phyloP scores from a whole-genome alignment of 345 rosid genomes.

The Syzygium oleosum region DNA sequence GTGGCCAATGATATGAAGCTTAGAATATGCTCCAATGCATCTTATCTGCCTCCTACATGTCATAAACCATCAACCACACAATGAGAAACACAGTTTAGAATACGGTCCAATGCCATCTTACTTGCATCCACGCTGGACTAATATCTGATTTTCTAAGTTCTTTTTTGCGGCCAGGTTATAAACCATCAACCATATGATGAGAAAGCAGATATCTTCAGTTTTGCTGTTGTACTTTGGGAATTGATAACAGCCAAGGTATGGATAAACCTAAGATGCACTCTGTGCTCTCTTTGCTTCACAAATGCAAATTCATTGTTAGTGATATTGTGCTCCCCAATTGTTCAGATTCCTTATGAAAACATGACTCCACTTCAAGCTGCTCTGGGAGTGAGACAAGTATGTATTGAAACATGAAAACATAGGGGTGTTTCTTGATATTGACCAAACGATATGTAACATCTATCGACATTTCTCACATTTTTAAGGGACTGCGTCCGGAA shows the following conservation, averaged over 20 bases:
- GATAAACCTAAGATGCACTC: not conserved
- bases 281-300: not conserved
- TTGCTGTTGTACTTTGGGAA: constrained; percentile 77
- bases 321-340: not conserved
- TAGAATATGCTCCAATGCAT: not conserved
- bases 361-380: constrained; percentile 81
- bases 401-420: not conserved
- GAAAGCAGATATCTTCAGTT: constrained; percentile 71
- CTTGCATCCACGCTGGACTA: not conserved
- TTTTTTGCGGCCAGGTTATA: constrained; percentile 40
- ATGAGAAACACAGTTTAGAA: not conserved
- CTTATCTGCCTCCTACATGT: not conserved
- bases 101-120: not conserved
- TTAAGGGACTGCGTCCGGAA: constrained; percentile 65
- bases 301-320: not conserved
- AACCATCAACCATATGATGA: constrained; percentile 66
- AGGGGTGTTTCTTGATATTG: not conserved
- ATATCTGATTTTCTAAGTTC: not conserved
- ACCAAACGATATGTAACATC: not conserved
- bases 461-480: not conserved
- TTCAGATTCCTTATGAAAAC: constrained; percentile 56
- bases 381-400: constrained; percentile 69
- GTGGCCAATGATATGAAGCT: not conserved
- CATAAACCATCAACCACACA: not conserved
- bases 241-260: constrained; percentile 66